Evolutionary conservation across 257 asterid genomes (phyloP).

Genomic region (Nicotiana otophora): DNA sequence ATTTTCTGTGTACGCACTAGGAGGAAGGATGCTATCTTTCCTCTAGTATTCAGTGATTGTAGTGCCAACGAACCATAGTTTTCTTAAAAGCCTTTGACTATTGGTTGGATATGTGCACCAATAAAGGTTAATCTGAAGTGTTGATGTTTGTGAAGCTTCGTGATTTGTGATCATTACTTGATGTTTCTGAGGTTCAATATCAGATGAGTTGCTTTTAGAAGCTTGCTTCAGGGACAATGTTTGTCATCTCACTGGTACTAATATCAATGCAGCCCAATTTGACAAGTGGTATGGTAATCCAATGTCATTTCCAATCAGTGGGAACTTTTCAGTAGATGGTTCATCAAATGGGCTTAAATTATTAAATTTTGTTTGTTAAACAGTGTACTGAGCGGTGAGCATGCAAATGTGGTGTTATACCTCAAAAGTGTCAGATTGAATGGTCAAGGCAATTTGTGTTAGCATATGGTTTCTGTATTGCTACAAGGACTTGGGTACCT

Average conservation of each 20-base stretch:
- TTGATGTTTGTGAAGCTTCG: too few species aligned
- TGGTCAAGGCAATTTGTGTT: not conserved
- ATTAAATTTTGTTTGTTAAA: not conserved
- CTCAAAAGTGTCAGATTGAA: not conserved
- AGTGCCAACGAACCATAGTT: not conserved
- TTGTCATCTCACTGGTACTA: too few species aligned
- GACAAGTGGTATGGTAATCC: too few species aligned
- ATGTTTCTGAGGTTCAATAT: too few species aligned
- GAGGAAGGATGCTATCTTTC: slow-evolving; percentile 3
- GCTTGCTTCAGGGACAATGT: too few species aligned
- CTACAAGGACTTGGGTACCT: not conserved
- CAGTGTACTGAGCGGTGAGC: not conserved
- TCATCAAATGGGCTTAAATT: not conserved
- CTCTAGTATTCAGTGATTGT: not conserved
- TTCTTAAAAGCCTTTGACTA: not conserved
- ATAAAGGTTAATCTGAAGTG: not conserved
- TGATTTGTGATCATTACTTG: too few species aligned
- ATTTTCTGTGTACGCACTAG: not conserved
- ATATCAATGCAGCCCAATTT: too few species aligned
- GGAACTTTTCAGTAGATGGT: not conserved
- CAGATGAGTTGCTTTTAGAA: too few species aligned
- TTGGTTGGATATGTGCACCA: not conserved
- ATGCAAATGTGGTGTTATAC: slow-evolving; percentile 1
- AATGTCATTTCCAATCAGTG: not conserved
- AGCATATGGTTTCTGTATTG: not conserved